These are phyloP conservation scores for Tympanopsis confertula DNA, from an alignment of 2,329 filamentous ascomycete genomes.

Conservation along the genomic window DNA sequence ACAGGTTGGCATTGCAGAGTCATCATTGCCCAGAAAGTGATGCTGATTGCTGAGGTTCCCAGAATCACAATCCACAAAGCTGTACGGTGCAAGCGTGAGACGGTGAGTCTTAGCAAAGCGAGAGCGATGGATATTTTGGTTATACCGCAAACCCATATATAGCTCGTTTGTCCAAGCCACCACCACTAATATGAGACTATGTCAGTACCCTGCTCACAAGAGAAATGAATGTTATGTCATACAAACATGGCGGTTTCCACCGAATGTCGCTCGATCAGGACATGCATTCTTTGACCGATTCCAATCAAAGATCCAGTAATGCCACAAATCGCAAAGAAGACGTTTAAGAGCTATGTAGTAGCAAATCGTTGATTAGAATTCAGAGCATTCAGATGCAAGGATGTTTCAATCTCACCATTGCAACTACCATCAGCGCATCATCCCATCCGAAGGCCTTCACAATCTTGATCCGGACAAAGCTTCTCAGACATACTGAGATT, in stretches of 20 bases:
- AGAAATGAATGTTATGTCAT: too few species aligned
- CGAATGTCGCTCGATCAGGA: too few species aligned
- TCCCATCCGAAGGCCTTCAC: constrained; percentile 25
- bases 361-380: neutral
- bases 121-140: neutral
- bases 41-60: neutral
- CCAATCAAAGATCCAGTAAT: neutral
- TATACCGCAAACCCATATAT: neutral
- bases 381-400: neutral
- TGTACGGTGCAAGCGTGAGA: neutral
- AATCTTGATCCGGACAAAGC: constrained; percentile 18
- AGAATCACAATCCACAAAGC: neutral
- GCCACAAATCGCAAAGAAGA: constrained; percentile 17
- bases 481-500: constrained; percentile 17
- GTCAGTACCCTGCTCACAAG: too few species aligned
- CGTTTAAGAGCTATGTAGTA: constrained; percentile 21
- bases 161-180: neutral
- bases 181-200: neutral
- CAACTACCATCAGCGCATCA: constrained; percentile 24
- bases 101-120: neutral
- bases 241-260: neutral
- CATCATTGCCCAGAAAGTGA: neutral
- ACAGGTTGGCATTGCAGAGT: constrained; percentile 1
- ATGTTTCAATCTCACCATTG: constrained; percentile 13
- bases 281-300: neutral